Percentiles rank a stretch among this genome's conserved stretches.
Conservation (phyloP, 129 eudicot genomes). For the Silybum marianum region DNA sequence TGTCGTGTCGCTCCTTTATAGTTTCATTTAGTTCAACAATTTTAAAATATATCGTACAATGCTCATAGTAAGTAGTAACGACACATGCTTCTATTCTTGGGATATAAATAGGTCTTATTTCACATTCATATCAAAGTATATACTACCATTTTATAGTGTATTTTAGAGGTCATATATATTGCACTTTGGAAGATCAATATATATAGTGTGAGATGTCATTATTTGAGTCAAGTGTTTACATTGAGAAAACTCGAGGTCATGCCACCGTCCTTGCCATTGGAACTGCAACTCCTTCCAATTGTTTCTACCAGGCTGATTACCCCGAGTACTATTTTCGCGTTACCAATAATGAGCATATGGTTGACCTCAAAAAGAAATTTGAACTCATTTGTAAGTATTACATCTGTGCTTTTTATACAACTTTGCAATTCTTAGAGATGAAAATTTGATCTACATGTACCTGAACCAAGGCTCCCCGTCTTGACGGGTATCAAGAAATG, state of each 20-base stretch:
- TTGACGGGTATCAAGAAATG: not conserved
- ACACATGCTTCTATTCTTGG: not conserved
- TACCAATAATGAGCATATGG: slow-evolving; percentile 6
- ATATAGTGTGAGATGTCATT: not conserved
- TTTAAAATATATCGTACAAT: not conserved
- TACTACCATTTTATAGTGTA: not conserved
- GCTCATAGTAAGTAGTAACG: not conserved
- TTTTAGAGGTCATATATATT: not conserved
- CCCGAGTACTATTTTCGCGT: slow-evolving; percentile 15
- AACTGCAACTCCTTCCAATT: slow-evolving; percentile 11
- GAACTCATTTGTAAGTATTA: slow-evolving; percentile 3
- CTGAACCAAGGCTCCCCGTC: not conserved
- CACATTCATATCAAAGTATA: not conserved
- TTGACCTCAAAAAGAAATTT: not conserved
- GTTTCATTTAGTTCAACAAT: no score
- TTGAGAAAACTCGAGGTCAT: not conserved
- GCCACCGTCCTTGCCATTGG: slow-evolving; percentile 8
- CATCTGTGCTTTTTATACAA: not conserved
- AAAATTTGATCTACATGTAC: not conserved
- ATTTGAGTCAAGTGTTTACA: not conserved
- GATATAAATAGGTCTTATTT: not conserved
- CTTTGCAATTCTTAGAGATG: not conserved
- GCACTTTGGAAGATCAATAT: not conserved
- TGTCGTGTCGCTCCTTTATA: no score
- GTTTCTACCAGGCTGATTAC: slow-evolving; percentile 10